Conservation (phyloP, 768 basidiomycete genomes). For the Russula abietina region DNA sequence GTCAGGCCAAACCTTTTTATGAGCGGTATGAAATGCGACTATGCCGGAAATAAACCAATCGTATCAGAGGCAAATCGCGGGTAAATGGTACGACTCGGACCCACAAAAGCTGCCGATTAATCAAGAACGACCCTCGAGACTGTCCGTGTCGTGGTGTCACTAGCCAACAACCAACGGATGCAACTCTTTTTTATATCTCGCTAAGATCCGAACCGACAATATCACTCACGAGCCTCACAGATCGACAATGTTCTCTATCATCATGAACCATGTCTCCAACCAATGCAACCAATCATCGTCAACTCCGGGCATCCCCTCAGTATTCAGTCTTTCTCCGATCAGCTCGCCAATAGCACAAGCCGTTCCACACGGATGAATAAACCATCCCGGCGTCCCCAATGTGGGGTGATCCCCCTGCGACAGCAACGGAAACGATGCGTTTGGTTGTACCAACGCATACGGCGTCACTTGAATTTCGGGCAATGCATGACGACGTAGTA, state of each 20-base stretch:
- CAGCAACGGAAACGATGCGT: slow-evolving; percentile 62
- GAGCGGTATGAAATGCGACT: slow-evolving; percentile 18
- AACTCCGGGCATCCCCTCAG: slow-evolving; percentile 25
- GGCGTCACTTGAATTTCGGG: slow-evolving; percentile 41
- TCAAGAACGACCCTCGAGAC: neutral
- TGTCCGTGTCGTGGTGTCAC: neutral
- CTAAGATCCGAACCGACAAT: slow-evolving; percentile 2
- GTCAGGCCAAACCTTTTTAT: slow-evolving; percentile 1
- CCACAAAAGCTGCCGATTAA: slow-evolving; percentile 18
- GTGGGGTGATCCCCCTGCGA: slow-evolving; percentile 87
- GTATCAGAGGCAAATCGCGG: slow-evolving; percentile 15
- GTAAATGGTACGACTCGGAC: slow-evolving; percentile 22
- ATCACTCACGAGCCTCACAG: slow-evolving; percentile 29
- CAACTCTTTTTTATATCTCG: neutral
- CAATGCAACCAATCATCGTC: slow-evolving; percentile 37
- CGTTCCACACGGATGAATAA: slow-evolving; percentile 83
- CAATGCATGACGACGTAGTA: slow-evolving; percentile 51
- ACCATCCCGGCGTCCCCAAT: slow-evolving; percentile 71
- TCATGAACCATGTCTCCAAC: slow-evolving; percentile 75
- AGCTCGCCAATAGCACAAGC: slow-evolving; percentile 62
- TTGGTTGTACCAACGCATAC: slow-evolving; percentile 48
- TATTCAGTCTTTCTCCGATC: slow-evolving; percentile 43
- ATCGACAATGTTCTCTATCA: slow-evolving; percentile 61
- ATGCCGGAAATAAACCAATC: slow-evolving; percentile 25
- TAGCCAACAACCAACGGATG: neutral